phyloP scores from a whole-genome alignment of 805 yeast species.

The Pichia thaimueangensis region DNA sequence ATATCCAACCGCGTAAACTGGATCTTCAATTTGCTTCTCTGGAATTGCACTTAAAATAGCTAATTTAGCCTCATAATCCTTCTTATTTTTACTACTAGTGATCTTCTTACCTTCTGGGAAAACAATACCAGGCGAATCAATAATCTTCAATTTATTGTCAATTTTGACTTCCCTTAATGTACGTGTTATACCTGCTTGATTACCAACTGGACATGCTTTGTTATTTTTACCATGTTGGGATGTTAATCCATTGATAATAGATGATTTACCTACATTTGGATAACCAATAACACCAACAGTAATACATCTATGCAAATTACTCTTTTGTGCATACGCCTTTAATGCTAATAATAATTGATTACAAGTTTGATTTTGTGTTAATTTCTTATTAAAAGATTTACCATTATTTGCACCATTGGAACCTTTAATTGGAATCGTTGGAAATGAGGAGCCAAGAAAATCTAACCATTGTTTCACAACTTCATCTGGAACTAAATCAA shows the following conservation, averaged over 20 bases:
- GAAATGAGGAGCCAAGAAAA: constrained; percentile 74
- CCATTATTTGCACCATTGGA: constrained; percentile 68
- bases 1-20: constrained; percentile 71
- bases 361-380: constrained; percentile 69
- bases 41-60: constrained; percentile 86
- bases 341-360: constrained; percentile 68
- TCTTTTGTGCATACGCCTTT: constrained; percentile 76
- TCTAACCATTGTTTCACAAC: constrained; percentile 80
- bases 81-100: constrained; percentile 37
- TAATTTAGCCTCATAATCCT: constrained; percentile 79
- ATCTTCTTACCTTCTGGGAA: constrained; percentile 57
- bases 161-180: constrained; percentile 85
- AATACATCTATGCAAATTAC: constrained; percentile 81
- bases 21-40: constrained; percentile 78
- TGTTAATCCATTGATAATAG: constrained; percentile 84
- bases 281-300: constrained; percentile 95
- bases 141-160: constrained; percentile 78
- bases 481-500: constrained; percentile 85
- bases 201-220: constrained; percentile 91
- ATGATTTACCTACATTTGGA: constrained; percentile 96
- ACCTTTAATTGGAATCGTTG: constrained; percentile 85
- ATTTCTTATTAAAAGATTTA: constrained; percentile 62
- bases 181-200: constrained; percentile 96
- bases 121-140: constrained; percentile 97
- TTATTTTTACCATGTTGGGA: constrained; percentile 61